Evolutionary conservation across 2,329 filamentous ascomycete genomes (phyloP), one percentile per base, ranked within the genome.

Genomic region (Fusarium succisae): DNA sequence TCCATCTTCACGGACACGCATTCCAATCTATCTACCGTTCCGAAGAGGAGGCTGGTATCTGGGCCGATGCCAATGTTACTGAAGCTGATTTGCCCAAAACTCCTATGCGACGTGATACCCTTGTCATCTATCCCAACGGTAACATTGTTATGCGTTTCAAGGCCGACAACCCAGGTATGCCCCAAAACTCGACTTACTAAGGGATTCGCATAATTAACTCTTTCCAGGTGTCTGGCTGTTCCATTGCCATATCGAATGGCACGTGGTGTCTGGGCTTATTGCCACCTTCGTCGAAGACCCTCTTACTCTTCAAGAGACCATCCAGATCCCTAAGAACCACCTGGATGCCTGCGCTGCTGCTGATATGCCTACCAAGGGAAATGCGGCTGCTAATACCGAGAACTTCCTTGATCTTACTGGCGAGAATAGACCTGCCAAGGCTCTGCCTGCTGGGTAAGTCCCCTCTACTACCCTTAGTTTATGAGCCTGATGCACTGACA

Each of bases 161-260:
- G 66, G 90, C 91, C 4, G 87, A 93, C 77, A 93, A 93, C 74
- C 90, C 91, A 17, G 91, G 91, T 73, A 77, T 80, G 66, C 83
- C 2, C 11, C 13, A 26, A 14, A 5, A 12, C 15, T 6, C 2
- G 6, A 6, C 4, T n/a, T 13, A 6, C 26, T 11, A 30, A 39
- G 22, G n/a, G 9, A 22, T 9, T n/a, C 30, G 6, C 20, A 39
- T 54, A 6, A 24, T 38, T 63, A 12, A 66, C 9, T 12, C 18
- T 17, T 17, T 22, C 5, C 15, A 85, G 85, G 89, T n/a, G 84
- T 93, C 51, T 93, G 91, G 91, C 81, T 93, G 6, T 93, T 95
- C 84, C 93, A 95, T 81, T 95, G 93, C 81, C 93, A 96, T 80
- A 92, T 95, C 61, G 92, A 94, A 79, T 96, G 92, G 92, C 92